Percentiles rank a stretch among this genome's conserved stretches.
These are phyloP conservation scores for Teratosphaeria zuluensis DNA, from an alignment of 2,329 filamentous ascomycete species.

Conservation along the genomic window DNA sequence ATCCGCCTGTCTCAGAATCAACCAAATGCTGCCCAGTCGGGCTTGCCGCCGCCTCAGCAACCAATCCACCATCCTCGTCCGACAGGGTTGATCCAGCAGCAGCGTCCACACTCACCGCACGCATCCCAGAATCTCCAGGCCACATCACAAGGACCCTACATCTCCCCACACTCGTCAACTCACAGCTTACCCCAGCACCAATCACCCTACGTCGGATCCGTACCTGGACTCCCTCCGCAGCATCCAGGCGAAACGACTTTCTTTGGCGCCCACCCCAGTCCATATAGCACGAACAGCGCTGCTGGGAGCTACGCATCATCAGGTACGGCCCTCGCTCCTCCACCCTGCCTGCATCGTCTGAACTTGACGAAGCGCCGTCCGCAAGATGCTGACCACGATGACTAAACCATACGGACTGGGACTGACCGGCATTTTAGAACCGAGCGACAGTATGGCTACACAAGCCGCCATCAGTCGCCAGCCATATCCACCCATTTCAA, in stretches of 20 bases:
- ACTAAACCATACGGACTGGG: slow-evolving; percentile 11
- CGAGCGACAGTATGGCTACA: slow-evolving; percentile 59
- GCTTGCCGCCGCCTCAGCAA: slow-evolving; percentile 52
- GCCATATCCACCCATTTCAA: slow-evolving; percentile 65
- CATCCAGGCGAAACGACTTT: slow-evolving; percentile 58
- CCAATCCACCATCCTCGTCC: slow-evolving; percentile 63
- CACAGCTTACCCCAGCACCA: slow-evolving; percentile 41
- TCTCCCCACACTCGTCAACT: slow-evolving; percentile 56
- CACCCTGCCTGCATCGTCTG: neutral
- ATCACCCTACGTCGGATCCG: slow-evolving; percentile 57
- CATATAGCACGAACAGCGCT: slow-evolving; percentile 74
- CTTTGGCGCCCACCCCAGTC: slow-evolving; percentile 70
- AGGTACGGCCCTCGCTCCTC: slow-evolving; percentile 48
- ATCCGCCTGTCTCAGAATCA: slow-evolving; percentile 16
- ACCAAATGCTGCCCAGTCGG: slow-evolving; percentile 40
- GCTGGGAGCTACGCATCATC: slow-evolving; percentile 78
- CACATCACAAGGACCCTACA: slow-evolving; percentile 49
- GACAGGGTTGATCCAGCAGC: slow-evolving; percentile 60
- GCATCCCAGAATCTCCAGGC: slow-evolving; percentile 51
- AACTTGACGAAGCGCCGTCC: slow-evolving; percentile 7
- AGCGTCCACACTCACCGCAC: slow-evolving; percentile 56
- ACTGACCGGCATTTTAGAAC: slow-evolving; percentile 57
- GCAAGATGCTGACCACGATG: neutral
- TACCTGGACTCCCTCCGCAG: slow-evolving; percentile 52
- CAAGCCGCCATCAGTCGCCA: slow-evolving; percentile 54